A percentile compares a stretch with the other conserved stretches of the same genome.
Conservation (phyloP, 352 stramenopile genomes). For the Globisporangium emineosum region DNA sequence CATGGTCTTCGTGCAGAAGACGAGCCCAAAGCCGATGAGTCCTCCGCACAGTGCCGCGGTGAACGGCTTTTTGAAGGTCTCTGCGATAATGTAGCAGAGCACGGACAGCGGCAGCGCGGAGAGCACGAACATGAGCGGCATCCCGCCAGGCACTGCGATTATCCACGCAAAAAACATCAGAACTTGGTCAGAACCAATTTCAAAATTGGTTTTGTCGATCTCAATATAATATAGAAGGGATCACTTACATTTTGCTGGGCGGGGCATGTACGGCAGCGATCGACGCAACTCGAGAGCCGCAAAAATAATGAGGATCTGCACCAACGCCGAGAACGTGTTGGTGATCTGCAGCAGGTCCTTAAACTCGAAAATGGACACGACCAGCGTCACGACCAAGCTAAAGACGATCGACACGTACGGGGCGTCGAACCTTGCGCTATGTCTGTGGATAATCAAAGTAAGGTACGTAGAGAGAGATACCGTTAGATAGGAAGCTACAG, state of each 20-base stretch:
- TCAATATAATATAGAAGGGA: background rate
- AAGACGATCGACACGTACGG: conserved; percentile 28
- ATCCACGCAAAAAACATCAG: background rate
- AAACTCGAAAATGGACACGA: conserved; percentile 33
- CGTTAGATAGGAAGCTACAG: background rate
- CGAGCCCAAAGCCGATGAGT: conserved; percentile 10
- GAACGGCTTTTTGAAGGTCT: conserved; percentile 16
- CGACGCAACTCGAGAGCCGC: conserved; percentile 83
- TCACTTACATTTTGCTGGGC: conserved; percentile 29
- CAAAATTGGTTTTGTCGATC: background rate
- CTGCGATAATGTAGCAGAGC: conserved; percentile 20
- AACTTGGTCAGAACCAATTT: background rate
- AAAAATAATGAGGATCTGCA: conserved; percentile 77
- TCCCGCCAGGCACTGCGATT: conserved; percentile 22
- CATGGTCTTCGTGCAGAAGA: conserved; percentile 11
- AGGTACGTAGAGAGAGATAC: background rate
- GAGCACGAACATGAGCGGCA: conserved; percentile 23
- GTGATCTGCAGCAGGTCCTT: conserved; percentile 58
- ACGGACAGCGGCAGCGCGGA: conserved; percentile 19
- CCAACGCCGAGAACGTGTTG: conserved; percentile 79
- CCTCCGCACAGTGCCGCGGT: conserved; percentile 12
- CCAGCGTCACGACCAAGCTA: conserved; percentile 25
- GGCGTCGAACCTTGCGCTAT: conserved; percentile 19
- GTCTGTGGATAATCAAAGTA: conserved; percentile 24
- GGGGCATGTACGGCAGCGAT: conserved; percentile 50